A percentile compares a stretch with the other conserved stretches of the same genome.
Conservation (phyloP, 208 protist genomes). For the Trypanosomatidae sp. region DNA sequence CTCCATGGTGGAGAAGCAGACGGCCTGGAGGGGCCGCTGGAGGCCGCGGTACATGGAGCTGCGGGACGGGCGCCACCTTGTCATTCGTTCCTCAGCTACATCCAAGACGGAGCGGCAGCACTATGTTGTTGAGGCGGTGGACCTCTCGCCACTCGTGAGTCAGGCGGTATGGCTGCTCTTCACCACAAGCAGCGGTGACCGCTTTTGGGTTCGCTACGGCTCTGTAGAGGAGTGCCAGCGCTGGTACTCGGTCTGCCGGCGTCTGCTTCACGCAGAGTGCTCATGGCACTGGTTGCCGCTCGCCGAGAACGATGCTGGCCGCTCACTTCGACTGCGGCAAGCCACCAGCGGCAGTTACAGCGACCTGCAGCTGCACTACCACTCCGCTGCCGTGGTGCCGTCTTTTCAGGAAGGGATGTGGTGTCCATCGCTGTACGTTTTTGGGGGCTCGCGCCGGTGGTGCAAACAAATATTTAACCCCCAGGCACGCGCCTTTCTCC, state of each 20-base stretch:
- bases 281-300: conserved; percentile 68
- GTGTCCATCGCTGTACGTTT: conserved; percentile 36
- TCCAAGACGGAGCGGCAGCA: conserved; percentile 35
- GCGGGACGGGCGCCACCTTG: conserved; percentile 44
- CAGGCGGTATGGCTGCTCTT: conserved; percentile 47
- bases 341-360: conserved; percentile 30
- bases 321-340: conserved; percentile 19
- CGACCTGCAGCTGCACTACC: conserved; percentile 61
- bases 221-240: conserved; percentile 38
- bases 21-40: conserved; percentile 63
- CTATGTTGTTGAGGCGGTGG: conserved; percentile 50
- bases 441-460: conserved; percentile 41
- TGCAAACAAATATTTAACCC: conserved; percentile 36
- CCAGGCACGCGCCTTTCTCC: conserved; percentile 38
- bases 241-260: conserved; percentile 42
- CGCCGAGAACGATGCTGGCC: conserved; percentile 26
- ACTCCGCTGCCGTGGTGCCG: conserved; percentile 30
- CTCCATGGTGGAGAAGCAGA: conserved; percentile 61
- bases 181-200: conserved; percentile 51
- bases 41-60: conserved; percentile 59
- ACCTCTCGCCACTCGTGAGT: conserved; percentile 27
- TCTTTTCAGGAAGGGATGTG: conserved; percentile 17
- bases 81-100: conserved; percentile 38
- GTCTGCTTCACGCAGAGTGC: conserved; percentile 28
- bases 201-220: conserved; percentile 71